Evolutionary conservation across 176 grass and related monocot species (phyloP).

Genomic region (Paspalum vaginatum): DNA sequence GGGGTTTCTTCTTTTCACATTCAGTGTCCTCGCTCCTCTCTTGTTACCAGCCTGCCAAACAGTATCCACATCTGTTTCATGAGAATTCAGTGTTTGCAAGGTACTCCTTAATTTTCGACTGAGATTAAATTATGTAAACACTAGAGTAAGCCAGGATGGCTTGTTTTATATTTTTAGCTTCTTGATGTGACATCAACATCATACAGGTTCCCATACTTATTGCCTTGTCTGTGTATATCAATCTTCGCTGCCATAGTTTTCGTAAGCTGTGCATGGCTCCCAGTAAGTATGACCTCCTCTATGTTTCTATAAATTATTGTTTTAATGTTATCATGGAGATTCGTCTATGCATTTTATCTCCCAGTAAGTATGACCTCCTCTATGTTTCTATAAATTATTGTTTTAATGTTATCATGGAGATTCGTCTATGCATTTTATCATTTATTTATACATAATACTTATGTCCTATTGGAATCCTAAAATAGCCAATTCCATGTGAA

Average conservation of each 20-base stretch:
- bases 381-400: not conserved
- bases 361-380: too few relatives aligned
- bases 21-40: not conserved
- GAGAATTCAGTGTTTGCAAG: slow-evolving; percentile 59
- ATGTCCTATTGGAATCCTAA: not conserved
- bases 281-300: slow-evolving; percentile 47
- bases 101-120: slow-evolving; percentile 23
- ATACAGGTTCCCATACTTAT: slow-evolving; percentile 82
- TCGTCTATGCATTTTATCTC: not conserved
- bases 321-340: not conserved
- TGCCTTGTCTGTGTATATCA: slow-evolving; percentile 77
- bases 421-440: not conserved
- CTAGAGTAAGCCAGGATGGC: not conserved
- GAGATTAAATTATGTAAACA: not conserved
- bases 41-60: slow-evolving; percentile 62
- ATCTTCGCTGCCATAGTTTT: slow-evolving; percentile 56
- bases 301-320: not conserved
- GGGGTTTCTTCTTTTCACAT: not conserved
- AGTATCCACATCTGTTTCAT: slow-evolving; percentile 70
- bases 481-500: not conserved
- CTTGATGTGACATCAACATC: not conserved
- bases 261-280: slow-evolving; percentile 72
- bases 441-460: not conserved
- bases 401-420: not conserved
- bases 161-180: not conserved